These are phyloP conservation scores for Candida sojae DNA, from an alignment of 1,139 yeast species.

Conservation along the genomic window DNA sequence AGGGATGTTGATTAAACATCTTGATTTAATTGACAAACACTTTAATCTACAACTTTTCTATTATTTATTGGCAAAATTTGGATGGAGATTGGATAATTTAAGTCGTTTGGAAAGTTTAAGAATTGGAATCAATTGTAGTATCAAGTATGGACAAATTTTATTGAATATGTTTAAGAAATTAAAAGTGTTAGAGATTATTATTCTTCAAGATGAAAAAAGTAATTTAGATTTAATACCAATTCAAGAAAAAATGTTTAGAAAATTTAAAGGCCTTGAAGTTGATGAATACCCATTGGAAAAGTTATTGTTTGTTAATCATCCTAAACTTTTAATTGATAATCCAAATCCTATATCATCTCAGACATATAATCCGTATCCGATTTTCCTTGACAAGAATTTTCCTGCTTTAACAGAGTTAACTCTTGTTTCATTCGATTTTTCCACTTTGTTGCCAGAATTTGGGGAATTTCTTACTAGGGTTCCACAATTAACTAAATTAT, in stretches of 20 bases:
- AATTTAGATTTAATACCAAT: constrained; percentile 22
- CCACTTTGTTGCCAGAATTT: constrained; percentile 25
- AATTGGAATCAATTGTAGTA: constrained; percentile 28
- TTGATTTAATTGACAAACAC: constrained; percentile 28
- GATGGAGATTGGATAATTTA: constrained; percentile 29
- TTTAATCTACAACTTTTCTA: constrained; percentile 29
- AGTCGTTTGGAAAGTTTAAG: constrained; percentile 22
- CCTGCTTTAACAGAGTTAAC: constrained; percentile 27
- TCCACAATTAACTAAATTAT: constrained; percentile 21
- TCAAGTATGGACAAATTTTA: constrained; percentile 22
- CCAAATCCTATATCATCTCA: constrained; percentile 11
- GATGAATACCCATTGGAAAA: constrained; percentile 16
- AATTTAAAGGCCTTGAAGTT: constrained; percentile 9
- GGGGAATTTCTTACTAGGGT: constrained; percentile 30
- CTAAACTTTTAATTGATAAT: constrained; percentile 18
- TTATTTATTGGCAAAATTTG: constrained; percentile 24
- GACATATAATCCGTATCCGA: constrained; percentile 30
- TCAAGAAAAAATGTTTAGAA: constrained; percentile 19
- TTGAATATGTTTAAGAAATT: constrained; percentile 32
- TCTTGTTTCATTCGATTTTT: constrained; percentile 34
- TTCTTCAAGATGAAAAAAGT: constrained; percentile 16
- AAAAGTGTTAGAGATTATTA: constrained; percentile 23
- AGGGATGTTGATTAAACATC: constrained; percentile 12
- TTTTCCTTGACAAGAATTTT: constrained; percentile 22
- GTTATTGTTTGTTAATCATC: constrained; percentile 30